A percentile compares a stretch with the other conserved stretches of the same genome.
Conservation (phyloP, 2,329 filamentous ascomycete species). For the Cladorrhinum sp. region DNA sequence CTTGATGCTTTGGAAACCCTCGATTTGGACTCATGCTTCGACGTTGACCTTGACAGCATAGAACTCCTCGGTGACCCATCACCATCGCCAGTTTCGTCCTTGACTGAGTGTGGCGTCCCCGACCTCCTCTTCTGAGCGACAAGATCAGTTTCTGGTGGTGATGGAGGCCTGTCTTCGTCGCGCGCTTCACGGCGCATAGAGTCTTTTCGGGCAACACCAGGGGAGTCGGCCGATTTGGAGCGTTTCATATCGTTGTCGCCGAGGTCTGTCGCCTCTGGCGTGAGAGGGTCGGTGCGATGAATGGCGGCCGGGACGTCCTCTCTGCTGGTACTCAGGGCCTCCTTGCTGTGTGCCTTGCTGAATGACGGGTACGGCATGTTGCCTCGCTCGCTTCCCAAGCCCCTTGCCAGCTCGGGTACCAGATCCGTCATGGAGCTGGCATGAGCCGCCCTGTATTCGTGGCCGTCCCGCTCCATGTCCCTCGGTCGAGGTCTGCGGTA, state of each 20-base stretch:
- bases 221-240: slow-evolving; percentile 47
- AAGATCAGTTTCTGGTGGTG: slow-evolving; percentile 61
- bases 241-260: slow-evolving; percentile 48
- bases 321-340: slow-evolving; percentile 61
- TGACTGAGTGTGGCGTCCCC: slow-evolving; percentile 30
- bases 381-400: slow-evolving; percentile 42
- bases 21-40: slow-evolving; percentile 50
- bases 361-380: slow-evolving; percentile 75
- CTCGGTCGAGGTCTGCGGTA: slow-evolving; percentile 34
- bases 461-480: slow-evolving; percentile 34
- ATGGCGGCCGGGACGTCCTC: slow-evolving; percentile 45
- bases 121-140: slow-evolving; percentile 44
- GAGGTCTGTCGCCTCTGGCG: slow-evolving; percentile 70
- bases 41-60: slow-evolving; percentile 36
- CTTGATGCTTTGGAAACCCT: slow-evolving; percentile 55
- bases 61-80: slow-evolving; percentile 37
- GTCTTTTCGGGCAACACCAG: slow-evolving; percentile 32
- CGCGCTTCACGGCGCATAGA: slow-evolving; percentile 42
- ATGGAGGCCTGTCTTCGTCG: slow-evolving; percentile 52
- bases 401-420: slow-evolving; percentile 45
- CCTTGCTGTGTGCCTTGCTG: slow-evolving; percentile 89
- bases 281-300: slow-evolving; percentile 52
- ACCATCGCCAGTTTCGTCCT: slow-evolving; percentile 33
- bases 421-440: slow-evolving; percentile 46
- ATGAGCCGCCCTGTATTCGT: slow-evolving; percentile 20